These are phyloP conservation scores for Inonotus obliquus DNA, from an alignment of 1,284 basidiomycete genomes.

Conservation along the genomic window DNA sequence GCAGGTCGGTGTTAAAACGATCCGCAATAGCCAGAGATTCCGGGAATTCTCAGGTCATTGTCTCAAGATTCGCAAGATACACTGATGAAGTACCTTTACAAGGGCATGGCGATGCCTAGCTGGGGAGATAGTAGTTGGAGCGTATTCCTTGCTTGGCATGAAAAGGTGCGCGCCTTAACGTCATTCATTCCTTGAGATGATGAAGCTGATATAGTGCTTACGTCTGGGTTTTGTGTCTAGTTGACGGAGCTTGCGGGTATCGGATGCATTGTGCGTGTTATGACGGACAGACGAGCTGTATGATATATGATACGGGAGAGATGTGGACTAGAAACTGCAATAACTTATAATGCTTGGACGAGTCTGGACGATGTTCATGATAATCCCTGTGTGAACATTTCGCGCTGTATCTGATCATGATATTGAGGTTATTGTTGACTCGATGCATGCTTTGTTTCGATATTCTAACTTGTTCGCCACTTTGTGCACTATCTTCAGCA, in stretches of 20 bases:
- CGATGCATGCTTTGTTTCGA: slow-evolving; percentile 39
- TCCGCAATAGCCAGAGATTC: slow-evolving; percentile 65
- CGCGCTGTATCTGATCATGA: background rate
- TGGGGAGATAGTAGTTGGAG: slow-evolving; percentile 85
- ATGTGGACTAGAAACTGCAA: background rate
- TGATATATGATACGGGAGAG: background rate
- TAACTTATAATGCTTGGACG: background rate
- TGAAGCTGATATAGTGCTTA: background rate
- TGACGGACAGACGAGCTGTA: slow-evolving; percentile 79
- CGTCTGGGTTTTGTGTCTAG: slow-evolving; percentile 37
- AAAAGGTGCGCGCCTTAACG: slow-evolving; percentile 62
- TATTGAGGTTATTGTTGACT: background rate
- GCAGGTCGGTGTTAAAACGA: background rate
- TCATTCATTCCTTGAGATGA: background rate
- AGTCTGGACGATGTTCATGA: background rate
- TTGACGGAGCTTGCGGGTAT: slow-evolving; percentile 93
- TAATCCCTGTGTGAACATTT: background rate
- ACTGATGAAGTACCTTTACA: slow-evolving; percentile 98
- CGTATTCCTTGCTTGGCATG: slow-evolving; percentile 92
- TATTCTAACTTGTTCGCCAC: background rate
- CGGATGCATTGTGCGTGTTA: slow-evolving; percentile 94
- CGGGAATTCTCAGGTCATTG: slow-evolving; percentile 69
- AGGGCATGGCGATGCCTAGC: slow-evolving; percentile 84
- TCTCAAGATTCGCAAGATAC: slow-evolving; percentile 83
- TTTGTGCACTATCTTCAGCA: too few relatives aligned